Percentiles rank a stretch among this genome's conserved stretches.
phyloP scores from a whole-genome alignment of 192 early-diverging fungal genomes.

The Podila epigama region DNA sequence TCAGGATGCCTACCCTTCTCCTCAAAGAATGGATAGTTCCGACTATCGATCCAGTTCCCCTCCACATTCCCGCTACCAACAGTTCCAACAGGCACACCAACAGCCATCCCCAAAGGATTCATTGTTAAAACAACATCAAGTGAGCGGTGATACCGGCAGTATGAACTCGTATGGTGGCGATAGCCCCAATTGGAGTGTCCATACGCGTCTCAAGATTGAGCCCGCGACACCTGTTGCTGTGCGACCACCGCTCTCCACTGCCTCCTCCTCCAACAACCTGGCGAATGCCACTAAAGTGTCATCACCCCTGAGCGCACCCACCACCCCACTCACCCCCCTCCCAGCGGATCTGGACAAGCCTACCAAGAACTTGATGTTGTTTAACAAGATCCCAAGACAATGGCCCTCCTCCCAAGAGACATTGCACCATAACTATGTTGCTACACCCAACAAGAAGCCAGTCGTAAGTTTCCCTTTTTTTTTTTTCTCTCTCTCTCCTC shows the following conservation, averaged over 20 bases:
- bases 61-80: neutral
- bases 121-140: neutral
- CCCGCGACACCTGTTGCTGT: constrained; percentile 27
- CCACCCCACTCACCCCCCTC: constrained; percentile 20
- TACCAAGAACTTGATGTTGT: constrained; percentile 43
- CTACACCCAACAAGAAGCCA: constrained; percentile 20
- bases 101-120: neutral
- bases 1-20: neutral
- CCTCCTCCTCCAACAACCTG: neutral
- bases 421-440: constrained; percentile 27
- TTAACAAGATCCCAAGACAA: constrained; percentile 44
- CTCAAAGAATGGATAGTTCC: too few species aligned
- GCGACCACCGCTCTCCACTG: neutral
- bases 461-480: constrained; percentile 10
- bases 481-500: neutral
- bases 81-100: neutral
- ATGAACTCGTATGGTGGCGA: constrained; percentile 19
- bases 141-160: constrained; percentile 1
- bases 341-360: constrained; percentile 41
- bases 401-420: constrained; percentile 49
- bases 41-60: too few species aligned
- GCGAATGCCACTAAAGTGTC: constrained; percentile 11
- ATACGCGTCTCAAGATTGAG: constrained; percentile 28
- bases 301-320: constrained; percentile 6
- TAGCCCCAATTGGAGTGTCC: constrained; percentile 8